Evolutionary conservation across 768 basidiomycete genomes (phyloP).

Genomic region (Fomitopsis serialis): DNA sequence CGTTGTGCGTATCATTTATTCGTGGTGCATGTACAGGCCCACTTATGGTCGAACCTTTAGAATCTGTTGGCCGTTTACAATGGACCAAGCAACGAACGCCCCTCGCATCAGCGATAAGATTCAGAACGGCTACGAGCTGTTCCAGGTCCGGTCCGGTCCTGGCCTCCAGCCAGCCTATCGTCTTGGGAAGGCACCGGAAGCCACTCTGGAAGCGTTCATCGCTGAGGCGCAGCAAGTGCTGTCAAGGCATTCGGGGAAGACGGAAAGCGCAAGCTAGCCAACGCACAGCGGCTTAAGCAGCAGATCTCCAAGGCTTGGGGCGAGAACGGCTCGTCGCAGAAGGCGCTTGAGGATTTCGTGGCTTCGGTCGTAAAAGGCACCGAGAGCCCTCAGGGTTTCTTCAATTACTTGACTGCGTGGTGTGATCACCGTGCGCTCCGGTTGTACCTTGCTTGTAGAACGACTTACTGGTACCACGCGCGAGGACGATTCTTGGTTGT

Average conservation of each 20-base stretch:
- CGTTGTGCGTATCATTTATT: constrained; percentile 8
- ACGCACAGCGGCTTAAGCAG: constrained; percentile 9
- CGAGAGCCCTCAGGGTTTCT: too few relatives aligned
- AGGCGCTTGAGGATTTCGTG: constrained; percentile 3
- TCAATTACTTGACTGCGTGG: too few relatives aligned
- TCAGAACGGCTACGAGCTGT: constrained; percentile 21
- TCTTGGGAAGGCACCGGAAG: constrained; percentile 11
- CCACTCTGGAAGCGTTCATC: constrained; percentile 17
- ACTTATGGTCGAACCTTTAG: constrained; percentile 2
- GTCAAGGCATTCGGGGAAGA: constrained; percentile 18
- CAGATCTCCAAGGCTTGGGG: constrained; percentile 4
- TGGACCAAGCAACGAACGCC: constrained; percentile 20
- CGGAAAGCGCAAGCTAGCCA: constrained; percentile 18
- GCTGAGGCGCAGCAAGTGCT: constrained; percentile 16
- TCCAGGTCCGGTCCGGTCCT: constrained; percentile 19
- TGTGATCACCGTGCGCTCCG: too few relatives aligned
- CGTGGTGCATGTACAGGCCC: not conserved
- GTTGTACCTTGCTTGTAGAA: too few relatives aligned
- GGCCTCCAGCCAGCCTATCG: constrained; percentile 14
- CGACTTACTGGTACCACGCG: too few relatives aligned
- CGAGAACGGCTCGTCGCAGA: constrained; percentile 4
- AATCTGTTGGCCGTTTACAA: constrained; percentile 22
- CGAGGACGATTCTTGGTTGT: too few relatives aligned
- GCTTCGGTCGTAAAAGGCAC: too few relatives aligned
- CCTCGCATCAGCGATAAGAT: constrained; percentile 15